Evolutionary conservation across 1,284 basidiomycete species (phyloP).

Genomic region (Peniophora sp.): DNA sequence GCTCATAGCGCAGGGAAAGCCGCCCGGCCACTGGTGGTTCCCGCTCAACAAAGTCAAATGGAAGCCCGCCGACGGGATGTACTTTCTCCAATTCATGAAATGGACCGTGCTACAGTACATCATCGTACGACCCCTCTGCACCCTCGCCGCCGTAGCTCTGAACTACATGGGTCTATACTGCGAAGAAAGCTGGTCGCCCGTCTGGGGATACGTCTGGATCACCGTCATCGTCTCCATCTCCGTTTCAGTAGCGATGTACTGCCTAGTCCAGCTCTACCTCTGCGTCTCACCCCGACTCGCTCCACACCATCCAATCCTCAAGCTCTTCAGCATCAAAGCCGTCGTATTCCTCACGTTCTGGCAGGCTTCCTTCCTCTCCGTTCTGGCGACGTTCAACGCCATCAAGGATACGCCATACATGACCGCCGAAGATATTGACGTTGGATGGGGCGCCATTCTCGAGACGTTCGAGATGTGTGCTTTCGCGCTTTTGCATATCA

Average conservation of each 20-base stretch:
- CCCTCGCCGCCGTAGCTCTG: constrained; percentile 55
- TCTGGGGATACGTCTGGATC: constrained; percentile 68
- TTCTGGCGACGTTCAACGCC: constrained; percentile 52
- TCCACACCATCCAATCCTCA: constrained; percentile 59
- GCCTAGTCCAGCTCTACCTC: constrained; percentile 69
- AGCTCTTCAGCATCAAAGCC: constrained; percentile 68
- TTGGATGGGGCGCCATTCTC: constrained; percentile 62
- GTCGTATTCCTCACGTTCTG: constrained; percentile 78
- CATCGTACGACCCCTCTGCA: constrained; percentile 58
- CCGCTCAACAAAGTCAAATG: constrained; percentile 57
- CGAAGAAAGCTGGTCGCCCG: constrained; percentile 60
- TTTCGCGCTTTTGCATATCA: constrained; percentile 67
- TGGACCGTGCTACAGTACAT: constrained; percentile 80
- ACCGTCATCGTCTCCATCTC: constrained; percentile 59
- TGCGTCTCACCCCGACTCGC: constrained; percentile 48
- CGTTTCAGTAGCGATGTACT: constrained; percentile 78
- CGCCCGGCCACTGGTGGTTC: constrained; percentile 59
- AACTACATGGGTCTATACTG: constrained; percentile 66
- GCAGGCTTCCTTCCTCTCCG: constrained; percentile 60
- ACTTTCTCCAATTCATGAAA: constrained; percentile 74
- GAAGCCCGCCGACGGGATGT: constrained; percentile 60
- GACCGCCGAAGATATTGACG: constrained; percentile 70
- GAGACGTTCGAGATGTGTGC: constrained; percentile 76
- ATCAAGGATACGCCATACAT: constrained; percentile 66
- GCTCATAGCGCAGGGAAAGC: constrained; percentile 33